These are phyloP conservation scores for Ogataea trehaloabstinens DNA, from an alignment of 805 yeast species.

Conservation along the genomic window DNA sequence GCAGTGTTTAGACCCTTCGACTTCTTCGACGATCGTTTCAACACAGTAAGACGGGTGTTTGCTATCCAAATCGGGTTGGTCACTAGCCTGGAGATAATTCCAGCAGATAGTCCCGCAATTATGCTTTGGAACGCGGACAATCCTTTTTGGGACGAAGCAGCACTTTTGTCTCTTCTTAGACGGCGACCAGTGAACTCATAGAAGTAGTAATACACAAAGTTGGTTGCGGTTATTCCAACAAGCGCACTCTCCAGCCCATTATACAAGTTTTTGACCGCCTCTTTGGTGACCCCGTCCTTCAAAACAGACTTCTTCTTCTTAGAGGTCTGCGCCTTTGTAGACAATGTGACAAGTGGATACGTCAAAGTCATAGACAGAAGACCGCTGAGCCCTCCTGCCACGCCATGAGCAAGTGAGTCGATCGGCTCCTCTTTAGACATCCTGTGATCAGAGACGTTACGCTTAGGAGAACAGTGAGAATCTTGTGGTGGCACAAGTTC, in stretches of 20 bases:
- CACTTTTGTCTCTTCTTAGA: constrained; percentile 16
- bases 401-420: constrained; percentile 75
- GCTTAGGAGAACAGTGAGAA: no score
- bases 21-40: constrained; percentile 24
- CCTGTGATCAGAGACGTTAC: no score
- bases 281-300: constrained; percentile 30
- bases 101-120: constrained; percentile 80
- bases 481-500: constrained; percentile 2
- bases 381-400: constrained; percentile 94
- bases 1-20: constrained; percentile 36
- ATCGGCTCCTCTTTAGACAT: constrained; percentile 30
- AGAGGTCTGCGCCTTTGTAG: constrained; percentile 86
- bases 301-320: constrained; percentile 19
- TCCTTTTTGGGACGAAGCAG: constrained; percentile 28
- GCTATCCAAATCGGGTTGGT: constrained; percentile 96
- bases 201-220: constrained; percentile 86
- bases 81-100: constrained; percentile 74
- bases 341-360: constrained; percentile 82
- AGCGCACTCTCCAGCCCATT: constrained; percentile 87
- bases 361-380: constrained; percentile 83
- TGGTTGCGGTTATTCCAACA: constrained; percentile 81
- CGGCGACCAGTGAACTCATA: constrained; percentile 61
- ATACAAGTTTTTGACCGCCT: constrained; percentile 70
- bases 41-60: constrained; percentile 82
- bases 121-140: constrained; percentile 67